Evolutionary conservation across 352 stramenopile genomes (phyloP).

Genomic region (Aphanomyces euteiches): DNA sequence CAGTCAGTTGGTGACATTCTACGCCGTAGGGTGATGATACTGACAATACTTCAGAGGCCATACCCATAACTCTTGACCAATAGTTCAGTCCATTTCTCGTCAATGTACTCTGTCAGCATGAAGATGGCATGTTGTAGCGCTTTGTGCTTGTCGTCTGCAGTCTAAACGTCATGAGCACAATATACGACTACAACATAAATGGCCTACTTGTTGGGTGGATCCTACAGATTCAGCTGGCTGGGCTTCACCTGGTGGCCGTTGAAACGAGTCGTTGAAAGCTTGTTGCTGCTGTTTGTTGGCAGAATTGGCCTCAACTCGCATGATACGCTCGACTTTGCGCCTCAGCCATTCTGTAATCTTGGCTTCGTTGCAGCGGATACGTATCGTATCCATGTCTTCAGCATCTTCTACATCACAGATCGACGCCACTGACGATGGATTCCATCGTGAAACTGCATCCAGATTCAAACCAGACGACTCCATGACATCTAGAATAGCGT

Average conservation of each 20-base stretch:
- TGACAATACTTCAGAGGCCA: not conserved
- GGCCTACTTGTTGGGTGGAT: not conserved
- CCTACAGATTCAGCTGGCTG: not conserved
- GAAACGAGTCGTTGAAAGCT: conserved; percentile 5
- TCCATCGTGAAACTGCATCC: conserved; percentile 17
- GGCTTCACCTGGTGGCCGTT: not conserved
- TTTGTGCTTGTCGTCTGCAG: conserved; percentile 1
- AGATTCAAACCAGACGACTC: conserved; percentile 7
- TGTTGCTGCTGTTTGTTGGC: not conserved
- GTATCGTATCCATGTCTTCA: conserved; percentile 9
- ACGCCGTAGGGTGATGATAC: not conserved
- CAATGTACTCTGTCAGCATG: conserved; percentile 24
- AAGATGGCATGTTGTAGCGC: conserved; percentile 5
- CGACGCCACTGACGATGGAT: not conserved
- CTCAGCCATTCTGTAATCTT: conserved; percentile 21
- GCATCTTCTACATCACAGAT: conserved; percentile 13
- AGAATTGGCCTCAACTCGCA: not conserved
- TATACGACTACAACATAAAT: no score
- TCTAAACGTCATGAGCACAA: not conserved
- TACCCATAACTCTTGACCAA: conserved; percentile 26
- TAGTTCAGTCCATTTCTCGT: not conserved
- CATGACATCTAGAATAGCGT: conserved; percentile 11
- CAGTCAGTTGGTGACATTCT: conserved; percentile 19
- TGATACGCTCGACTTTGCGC: not conserved
- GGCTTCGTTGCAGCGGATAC: conserved; percentile 12